phyloP scores from a whole-genome alignment of 495 filamentous ascomycete genomes.

The Aspergillus steynii region DNA sequence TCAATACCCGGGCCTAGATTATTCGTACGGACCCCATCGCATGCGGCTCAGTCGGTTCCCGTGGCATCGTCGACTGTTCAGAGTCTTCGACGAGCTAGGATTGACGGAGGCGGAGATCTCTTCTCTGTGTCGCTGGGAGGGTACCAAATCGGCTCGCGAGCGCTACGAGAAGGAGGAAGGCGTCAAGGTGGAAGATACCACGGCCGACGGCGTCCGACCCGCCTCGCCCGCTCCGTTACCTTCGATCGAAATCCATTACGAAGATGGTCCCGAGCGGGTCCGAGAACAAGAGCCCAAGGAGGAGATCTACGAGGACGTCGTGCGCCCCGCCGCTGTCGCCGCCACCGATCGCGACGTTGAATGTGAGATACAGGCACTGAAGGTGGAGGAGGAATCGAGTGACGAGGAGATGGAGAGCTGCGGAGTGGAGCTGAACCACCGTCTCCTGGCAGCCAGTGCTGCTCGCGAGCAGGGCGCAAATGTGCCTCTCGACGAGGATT shows the following conservation, averaged over 20 bases:
- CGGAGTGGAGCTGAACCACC: slow-evolving; percentile 69
- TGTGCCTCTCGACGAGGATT: slow-evolving; percentile 72
- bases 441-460: slow-evolving; percentile 67
- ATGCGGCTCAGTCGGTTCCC: slow-evolving; percentile 78
- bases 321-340: slow-evolving; percentile 24
- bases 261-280: slow-evolving; percentile 32
- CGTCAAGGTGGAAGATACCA: slow-evolving; percentile 73
- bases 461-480: slow-evolving; percentile 61
- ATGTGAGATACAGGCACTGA: slow-evolving; percentile 24
- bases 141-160: slow-evolving; percentile 86
- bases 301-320: slow-evolving; percentile 30
- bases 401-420: slow-evolving; percentile 71
- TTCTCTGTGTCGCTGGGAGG: slow-evolving; percentile 85
- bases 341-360: slow-evolving; percentile 26
- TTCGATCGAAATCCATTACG: slow-evolving; percentile 34
- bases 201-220: slow-evolving; percentile 61
- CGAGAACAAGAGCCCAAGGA: slow-evolving; percentile 32
- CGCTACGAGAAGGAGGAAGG: slow-evolving; percentile 79
- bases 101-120: slow-evolving; percentile 78
- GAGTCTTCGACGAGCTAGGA: slow-evolving; percentile 74
- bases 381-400: slow-evolving; percentile 60
- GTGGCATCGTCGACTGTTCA: slow-evolving; percentile 80
- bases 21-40: slow-evolving; percentile 76
- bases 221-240: slow-evolving; percentile 37
- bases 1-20: slow-evolving; percentile 89